Conservation (phyloP, 106 monocot species). For the Acorus gramineus region DNA sequence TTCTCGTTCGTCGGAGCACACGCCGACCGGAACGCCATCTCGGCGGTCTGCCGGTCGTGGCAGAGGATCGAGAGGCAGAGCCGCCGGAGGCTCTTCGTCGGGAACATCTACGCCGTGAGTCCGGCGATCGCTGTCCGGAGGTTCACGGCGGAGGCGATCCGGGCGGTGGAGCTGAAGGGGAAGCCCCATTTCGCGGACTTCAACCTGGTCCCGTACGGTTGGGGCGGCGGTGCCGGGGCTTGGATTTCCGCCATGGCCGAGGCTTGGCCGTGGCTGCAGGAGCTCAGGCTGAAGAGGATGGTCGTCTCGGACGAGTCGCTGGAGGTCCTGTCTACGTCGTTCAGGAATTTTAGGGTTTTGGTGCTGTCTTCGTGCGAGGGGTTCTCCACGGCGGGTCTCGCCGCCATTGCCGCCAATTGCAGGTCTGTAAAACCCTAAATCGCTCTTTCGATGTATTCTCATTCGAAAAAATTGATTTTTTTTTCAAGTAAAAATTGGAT, state of each 20-base stretch:
- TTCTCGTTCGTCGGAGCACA: conserved; percentile 46
- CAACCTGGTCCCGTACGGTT: conserved; percentile 62
- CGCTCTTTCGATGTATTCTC: too few relatives aligned
- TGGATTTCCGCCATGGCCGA: conserved; percentile 69
- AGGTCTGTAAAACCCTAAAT: conserved; percentile 13
- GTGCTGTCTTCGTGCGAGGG: conserved; percentile 64
- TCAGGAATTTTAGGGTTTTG: conserved; percentile 45
- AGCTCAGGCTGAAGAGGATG: conserved; percentile 79
- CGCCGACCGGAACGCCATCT: conserved; percentile 52
- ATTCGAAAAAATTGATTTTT: too few relatives aligned
- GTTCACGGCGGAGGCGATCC: conserved; percentile 31
- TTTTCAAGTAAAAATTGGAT: too few relatives aligned
- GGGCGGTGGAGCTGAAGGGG: conserved; percentile 52
- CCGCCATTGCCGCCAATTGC: conserved; percentile 63
- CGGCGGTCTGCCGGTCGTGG: conserved; percentile 44
- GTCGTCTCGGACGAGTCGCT: conserved; percentile 77
- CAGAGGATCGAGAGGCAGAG: conserved; percentile 36
- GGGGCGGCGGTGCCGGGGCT: conserved; percentile 61
- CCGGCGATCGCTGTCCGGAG: conserved; percentile 30
- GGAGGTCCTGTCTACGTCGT: conserved; percentile 43
- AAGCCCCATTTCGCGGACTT: conserved; percentile 96
- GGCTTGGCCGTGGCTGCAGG: conserved; percentile 66
- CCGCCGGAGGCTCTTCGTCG: conserved; percentile 51
- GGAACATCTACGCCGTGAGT: conserved; percentile 74
- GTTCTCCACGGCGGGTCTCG: conserved; percentile 63